phyloP scores from a whole-genome alignment of 352 stramenopile genomes.

The Pythium sp. region DNA sequence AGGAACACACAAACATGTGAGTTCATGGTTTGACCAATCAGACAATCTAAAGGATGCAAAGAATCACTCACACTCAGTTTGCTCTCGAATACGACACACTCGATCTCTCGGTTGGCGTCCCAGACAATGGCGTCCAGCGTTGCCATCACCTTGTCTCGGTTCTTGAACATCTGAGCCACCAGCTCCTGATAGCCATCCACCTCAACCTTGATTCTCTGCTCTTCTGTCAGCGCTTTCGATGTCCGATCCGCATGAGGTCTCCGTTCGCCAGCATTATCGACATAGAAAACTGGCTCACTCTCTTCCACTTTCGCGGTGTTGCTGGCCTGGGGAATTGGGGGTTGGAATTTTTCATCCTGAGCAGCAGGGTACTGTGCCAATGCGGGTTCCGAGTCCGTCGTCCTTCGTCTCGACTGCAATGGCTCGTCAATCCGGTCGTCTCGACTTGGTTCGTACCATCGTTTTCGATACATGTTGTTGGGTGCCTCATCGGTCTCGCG shows the following conservation, averaged over 20 bases:
- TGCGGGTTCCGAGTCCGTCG: not conserved
- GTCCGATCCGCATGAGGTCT: slow-evolving; percentile 22
- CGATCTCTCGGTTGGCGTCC: slow-evolving; percentile 24
- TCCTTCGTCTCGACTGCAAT: not conserved
- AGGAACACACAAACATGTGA: not conserved
- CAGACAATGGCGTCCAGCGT: slow-evolving; percentile 39
- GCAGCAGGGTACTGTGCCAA: not conserved
- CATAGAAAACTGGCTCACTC: slow-evolving; percentile 10
- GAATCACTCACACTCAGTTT: slow-evolving; percentile 22
- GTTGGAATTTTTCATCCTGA: not conserved
- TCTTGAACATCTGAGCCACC: slow-evolving; percentile 46
- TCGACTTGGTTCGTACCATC: slow-evolving; percentile 17
- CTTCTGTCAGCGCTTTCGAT: slow-evolving; percentile 17
- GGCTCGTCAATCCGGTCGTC: slow-evolving; percentile 8
- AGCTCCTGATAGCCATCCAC: slow-evolving; percentile 65
- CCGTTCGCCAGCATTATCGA: slow-evolving; percentile 45
- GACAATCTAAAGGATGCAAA: not conserved
- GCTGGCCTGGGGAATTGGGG: not conserved
- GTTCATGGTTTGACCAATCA: not conserved
- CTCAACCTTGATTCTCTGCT: slow-evolving; percentile 36
- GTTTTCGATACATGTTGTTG: slow-evolving; percentile 15
- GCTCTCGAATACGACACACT: slow-evolving; percentile 20
- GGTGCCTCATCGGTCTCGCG: not conserved
- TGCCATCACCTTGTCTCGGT: slow-evolving; percentile 36
- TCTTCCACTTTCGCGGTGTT: not conserved